Evolutionary conservation across 2,329 filamentous ascomycete species (phyloP).

Genomic region (Aureobasidium sp.): DNA sequence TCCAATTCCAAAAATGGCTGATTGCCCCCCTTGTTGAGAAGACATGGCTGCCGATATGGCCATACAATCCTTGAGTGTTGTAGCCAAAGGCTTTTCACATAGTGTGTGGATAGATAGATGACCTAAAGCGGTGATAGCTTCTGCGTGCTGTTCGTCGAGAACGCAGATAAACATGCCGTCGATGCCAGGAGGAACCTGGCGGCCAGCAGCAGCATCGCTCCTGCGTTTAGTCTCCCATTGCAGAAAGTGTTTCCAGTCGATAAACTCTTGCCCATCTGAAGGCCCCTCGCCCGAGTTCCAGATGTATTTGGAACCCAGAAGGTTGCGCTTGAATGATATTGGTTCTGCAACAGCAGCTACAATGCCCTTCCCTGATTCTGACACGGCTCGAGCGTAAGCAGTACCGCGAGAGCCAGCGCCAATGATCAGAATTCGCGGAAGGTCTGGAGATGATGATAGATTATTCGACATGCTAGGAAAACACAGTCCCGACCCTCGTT

Average conservation of each 20-base stretch:
- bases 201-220: conserved; percentile 43
- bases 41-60: conserved; percentile 59
- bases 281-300: conserved; percentile 51
- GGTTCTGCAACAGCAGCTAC: conserved; percentile 80
- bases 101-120: conserved; percentile 70
- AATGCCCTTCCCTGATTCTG: conserved; percentile 57
- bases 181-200: conserved; percentile 33
- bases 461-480: neutral
- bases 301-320: conserved; percentile 65
- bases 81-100: conserved; percentile 91
- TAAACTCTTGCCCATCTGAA: conserved; percentile 60
- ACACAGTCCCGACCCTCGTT: no score
- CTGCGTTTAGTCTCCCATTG: conserved; percentile 61
- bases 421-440: conserved; percentile 63
- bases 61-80: conserved; percentile 70
- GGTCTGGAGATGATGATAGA: neutral
- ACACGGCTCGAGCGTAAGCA: conserved; percentile 64
- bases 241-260: conserved; percentile 69
- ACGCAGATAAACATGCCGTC: conserved; percentile 65
- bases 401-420: conserved; percentile 75
- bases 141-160: conserved; percentile 79
- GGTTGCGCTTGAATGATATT: conserved; percentile 64
- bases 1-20: conserved; percentile 73
- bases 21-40: conserved; percentile 23
- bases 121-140: conserved; percentile 69